Conservation (phyloP, 768 basidiomycete genomes). For the Leccinellum luteum region DNA sequence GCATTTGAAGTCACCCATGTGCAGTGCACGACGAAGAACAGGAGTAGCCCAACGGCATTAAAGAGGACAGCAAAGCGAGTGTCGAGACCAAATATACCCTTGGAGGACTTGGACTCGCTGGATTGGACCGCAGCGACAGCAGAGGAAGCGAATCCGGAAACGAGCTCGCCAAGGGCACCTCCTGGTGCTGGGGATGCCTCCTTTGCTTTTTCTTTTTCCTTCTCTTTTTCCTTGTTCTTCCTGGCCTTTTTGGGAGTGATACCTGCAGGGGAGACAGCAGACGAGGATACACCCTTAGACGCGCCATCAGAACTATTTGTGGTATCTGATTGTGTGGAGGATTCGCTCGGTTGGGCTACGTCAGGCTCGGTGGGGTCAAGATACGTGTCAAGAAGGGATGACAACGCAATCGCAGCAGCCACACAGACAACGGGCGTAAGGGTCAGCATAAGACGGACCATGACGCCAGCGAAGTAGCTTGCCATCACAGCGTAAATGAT, state of each 20-base stretch:
- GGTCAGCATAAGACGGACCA: constrained; percentile 98
- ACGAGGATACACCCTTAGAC: constrained; percentile 13
- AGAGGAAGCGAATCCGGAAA: constrained; percentile 38
- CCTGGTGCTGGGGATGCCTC: constrained; percentile 42
- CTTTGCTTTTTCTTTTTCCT: constrained; percentile 37
- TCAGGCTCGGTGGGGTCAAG: constrained; percentile 80
- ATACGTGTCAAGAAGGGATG: constrained; percentile 84
- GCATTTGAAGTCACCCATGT: constrained; percentile 94
- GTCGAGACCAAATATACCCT: constrained; percentile 84
- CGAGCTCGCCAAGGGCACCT: constrained; percentile 39
- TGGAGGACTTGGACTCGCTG: constrained; percentile 21
- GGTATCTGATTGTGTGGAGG: background rate
- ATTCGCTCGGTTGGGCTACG: background rate
- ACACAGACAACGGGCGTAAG: constrained; percentile 98
- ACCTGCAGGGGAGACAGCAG: constrained; percentile 31
- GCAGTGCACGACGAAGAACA: constrained; percentile 93
- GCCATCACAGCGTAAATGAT: constrained; percentile 96
- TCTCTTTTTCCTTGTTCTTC: constrained; percentile 48
- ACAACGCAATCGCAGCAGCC: constrained; percentile 85
- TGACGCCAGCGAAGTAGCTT: constrained; percentile 98
- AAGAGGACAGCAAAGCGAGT: constrained; percentile 72
- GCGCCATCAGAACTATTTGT: background rate
- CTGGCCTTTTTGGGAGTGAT: constrained; percentile 41
- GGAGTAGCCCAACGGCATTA: constrained; percentile 73
- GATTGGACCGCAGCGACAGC: constrained; percentile 25